Evolutionary conservation across 2,329 filamentous ascomycete species (phyloP).

Genomic region (Sporothrix luriei): DNA sequence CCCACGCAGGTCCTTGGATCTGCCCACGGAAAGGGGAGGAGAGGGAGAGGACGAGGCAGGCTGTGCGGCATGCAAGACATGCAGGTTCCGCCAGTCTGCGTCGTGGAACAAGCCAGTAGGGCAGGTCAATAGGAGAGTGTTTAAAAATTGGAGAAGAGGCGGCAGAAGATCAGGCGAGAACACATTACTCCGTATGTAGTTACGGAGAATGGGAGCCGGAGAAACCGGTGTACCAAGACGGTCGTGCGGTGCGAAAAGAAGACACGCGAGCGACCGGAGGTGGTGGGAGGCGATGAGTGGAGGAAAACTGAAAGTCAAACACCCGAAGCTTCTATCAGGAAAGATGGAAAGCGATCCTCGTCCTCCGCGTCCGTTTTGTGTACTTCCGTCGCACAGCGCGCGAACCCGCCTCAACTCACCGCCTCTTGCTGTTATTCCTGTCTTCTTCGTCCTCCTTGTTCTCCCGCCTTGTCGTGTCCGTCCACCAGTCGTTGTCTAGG

Average conservation of each 20-base stretch:
- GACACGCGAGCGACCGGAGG: neutral
- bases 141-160: neutral
- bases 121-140: neutral
- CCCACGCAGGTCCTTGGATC: conserved; percentile 18
- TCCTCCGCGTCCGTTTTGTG: neutral
- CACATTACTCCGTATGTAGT: too few species aligned
- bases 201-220: neutral
- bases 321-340: neutral
- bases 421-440: neutral
- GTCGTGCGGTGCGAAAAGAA: neutral
- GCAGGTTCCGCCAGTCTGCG: conserved; percentile 15
- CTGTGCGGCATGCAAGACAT: conserved; percentile 21
- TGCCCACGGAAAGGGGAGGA: neutral
- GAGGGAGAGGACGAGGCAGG: neutral
- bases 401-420: conserved; percentile 13
- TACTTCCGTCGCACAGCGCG: neutral
- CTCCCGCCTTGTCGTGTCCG: neutral
- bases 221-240: neutral
- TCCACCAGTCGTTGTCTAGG: neutral
- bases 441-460: neutral
- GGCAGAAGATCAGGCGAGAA: neutral
- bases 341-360: neutral
- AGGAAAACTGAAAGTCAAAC: neutral
- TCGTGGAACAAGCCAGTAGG: neutral
- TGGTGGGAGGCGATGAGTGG: neutral